A percentile compares a stretch with the other conserved stretches of the same genome.
Conservation (phyloP, 129 eudicot genomes). For the Dittrichia graveolens region DNA sequence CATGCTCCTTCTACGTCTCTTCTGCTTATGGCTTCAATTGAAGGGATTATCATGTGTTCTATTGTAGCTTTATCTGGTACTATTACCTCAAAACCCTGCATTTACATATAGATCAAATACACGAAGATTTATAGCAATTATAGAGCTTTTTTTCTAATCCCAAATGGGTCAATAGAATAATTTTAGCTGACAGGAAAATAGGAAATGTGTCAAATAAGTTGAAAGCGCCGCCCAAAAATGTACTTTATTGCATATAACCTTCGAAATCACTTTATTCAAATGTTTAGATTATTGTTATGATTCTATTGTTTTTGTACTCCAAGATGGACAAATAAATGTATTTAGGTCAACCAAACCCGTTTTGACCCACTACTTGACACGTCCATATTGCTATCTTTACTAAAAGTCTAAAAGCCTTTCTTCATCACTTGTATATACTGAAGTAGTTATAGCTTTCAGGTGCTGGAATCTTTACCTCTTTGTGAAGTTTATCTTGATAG, state of each 20-base stretch:
- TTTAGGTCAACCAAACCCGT: neutral
- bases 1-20: conserved; percentile 75
- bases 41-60: conserved; percentile 66
- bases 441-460: neutral
- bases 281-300: neutral
- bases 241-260: too few species aligned
- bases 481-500: conserved; percentile 68
- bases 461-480: conserved; percentile 47
- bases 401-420: too few species aligned
- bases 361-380: neutral
- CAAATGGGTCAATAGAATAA: too few species aligned
- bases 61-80: conserved; percentile 75
- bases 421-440: neutral
- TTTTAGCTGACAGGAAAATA: too few species aligned
- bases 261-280: too few species aligned
- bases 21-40: conserved; percentile 59
- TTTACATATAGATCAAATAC: neutral
- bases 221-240: too few species aligned
- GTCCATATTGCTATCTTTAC: neutral
- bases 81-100: conserved; percentile 81
- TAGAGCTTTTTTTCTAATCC: neutral
- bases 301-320: neutral
- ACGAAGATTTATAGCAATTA: neutral
- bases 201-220: neutral
- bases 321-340: neutral